Conservation (phyloP, 352 stramenopile species). For the Achlya hypogyna region DNA sequence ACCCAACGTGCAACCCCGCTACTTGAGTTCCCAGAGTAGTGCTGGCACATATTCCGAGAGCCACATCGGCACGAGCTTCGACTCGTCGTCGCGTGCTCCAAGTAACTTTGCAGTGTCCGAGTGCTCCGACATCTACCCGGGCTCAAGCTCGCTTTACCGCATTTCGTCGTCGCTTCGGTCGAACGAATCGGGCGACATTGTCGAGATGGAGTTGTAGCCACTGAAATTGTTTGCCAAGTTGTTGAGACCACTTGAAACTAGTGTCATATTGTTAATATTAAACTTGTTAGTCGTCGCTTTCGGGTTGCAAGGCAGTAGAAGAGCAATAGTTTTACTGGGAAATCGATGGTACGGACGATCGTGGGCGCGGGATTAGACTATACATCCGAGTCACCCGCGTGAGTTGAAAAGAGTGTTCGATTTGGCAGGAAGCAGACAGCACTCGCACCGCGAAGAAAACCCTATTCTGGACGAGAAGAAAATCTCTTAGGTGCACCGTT, state of each 20-base stretch:
- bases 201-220: conserved; percentile 1
- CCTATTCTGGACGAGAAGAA: too few relatives aligned
- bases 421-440: too few relatives aligned
- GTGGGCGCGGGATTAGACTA: too few relatives aligned
- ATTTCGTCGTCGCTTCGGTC: not conserved
- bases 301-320: too few relatives aligned
- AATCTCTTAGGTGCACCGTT: too few relatives aligned
- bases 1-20: not conserved
- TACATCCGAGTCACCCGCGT: too few relatives aligned
- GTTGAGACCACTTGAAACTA: not conserved
- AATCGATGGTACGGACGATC: too few relatives aligned
- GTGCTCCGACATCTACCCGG: conserved; percentile 3
- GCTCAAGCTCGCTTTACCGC: not conserved
- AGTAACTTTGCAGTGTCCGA: not conserved
- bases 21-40: too few relatives aligned
- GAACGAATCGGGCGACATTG: not conserved
- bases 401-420: too few relatives aligned
- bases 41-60: conserved; percentile 1
- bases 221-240: not conserved
- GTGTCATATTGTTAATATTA: not conserved
- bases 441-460: too few relatives aligned
- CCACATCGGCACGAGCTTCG: conserved; percentile 1
- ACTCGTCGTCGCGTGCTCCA: not conserved
- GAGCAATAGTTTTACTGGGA: too few relatives aligned
- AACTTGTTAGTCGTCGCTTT: too few relatives aligned